A percentile compares a stretch with the other conserved stretches of the same genome.
Conservation (phyloP, 225 moss, liverwort and hornwort genomes). For the Lunularia cruciata region DNA sequence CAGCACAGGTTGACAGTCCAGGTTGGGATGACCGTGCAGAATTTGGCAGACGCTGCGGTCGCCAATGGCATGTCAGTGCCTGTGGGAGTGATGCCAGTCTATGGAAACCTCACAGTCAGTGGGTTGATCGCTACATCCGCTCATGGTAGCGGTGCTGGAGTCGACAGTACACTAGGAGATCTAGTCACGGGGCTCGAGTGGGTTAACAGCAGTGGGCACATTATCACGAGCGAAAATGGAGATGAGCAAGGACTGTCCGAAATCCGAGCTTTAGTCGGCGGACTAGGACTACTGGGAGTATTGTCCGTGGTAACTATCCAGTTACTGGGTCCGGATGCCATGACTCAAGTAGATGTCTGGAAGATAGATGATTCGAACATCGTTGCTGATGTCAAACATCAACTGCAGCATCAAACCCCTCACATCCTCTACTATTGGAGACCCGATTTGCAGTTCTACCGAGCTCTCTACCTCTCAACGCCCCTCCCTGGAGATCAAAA, state of each 20-base stretch:
- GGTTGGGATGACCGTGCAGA: conserved; percentile 57
- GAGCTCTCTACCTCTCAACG: conserved; percentile 36
- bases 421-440: conserved; percentile 50
- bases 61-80: conserved; percentile 41
- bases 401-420: conserved; percentile 37
- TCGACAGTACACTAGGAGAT: conserved; percentile 38
- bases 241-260: conserved; percentile 39
- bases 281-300: conserved; percentile 50
- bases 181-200: conserved; percentile 49
- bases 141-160: conserved; percentile 52
- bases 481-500: conserved; percentile 18
- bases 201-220: conserved; percentile 56
- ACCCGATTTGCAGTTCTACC: conserved; percentile 51
- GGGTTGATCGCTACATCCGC: conserved; percentile 51
- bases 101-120: conserved; percentile 54
- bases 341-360: conserved; percentile 47
- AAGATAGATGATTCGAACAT: conserved; percentile 43
- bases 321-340: conserved; percentile 36
- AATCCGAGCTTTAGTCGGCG: conserved; percentile 49
- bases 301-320: conserved; percentile 55
- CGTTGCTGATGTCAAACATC: conserved; percentile 35
- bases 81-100: conserved; percentile 36
- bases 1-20: conserved; percentile 41
- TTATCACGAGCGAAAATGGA: conserved; percentile 38
- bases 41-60: conserved; percentile 45